Conservation (phyloP, 202 grass and related monocot species). For the Setaria italica region DNA sequence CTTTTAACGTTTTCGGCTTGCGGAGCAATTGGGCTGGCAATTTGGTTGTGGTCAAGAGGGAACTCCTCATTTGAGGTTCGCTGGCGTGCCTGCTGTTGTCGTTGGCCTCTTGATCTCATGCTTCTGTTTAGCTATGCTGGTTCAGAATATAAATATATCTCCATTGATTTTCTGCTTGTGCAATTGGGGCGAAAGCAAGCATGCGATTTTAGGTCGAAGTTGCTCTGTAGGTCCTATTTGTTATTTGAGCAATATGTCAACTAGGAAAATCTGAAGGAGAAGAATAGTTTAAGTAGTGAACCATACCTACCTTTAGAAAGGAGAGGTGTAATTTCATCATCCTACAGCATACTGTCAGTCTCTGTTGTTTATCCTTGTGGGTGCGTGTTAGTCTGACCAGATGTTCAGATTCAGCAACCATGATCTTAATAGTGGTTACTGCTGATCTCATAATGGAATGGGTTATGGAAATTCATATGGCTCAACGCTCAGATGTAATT, state of each 20-base stretch:
- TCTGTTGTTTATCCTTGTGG: neutral
- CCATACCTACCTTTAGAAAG: neutral
- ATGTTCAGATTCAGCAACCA: neutral
- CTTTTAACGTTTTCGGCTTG: neutral
- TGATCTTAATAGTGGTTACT: neutral
- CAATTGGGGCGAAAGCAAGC: neutral
- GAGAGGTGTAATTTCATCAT: neutral
- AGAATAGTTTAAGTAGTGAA: neutral
- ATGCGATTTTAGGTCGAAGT: too few relatives aligned
- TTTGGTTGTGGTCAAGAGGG: neutral
- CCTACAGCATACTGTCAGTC: neutral
- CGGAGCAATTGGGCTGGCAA: neutral
- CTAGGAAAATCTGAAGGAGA: neutral
- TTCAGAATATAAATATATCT: neutral
- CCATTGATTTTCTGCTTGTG: neutral
- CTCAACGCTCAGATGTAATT: neutral
- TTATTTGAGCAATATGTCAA: neutral
- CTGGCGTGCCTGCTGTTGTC: neutral
- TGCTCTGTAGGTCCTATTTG: neutral
- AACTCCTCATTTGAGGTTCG: conserved; percentile 28
- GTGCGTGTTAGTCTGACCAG: neutral
- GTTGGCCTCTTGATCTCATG: neutral
- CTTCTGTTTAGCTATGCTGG: neutral
- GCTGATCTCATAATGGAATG: neutral
- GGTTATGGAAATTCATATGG: neutral